Base-by-base conservation (phyloP, 2,329 filamentous ascomycete species). In the Pezicula neosporulosa region DNA sequence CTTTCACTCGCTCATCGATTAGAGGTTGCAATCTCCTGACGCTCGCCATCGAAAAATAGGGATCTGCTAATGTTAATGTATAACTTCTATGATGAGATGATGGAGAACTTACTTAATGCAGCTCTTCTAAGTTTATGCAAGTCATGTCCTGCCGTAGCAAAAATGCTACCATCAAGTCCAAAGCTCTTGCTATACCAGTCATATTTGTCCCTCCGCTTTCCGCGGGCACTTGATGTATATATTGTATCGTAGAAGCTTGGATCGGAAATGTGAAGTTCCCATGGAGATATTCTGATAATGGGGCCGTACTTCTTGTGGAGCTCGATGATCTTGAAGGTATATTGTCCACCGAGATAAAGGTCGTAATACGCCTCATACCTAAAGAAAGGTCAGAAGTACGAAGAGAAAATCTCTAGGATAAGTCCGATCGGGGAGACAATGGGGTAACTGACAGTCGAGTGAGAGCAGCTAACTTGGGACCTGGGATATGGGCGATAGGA, bases 241-340 rank as follows among this genome's bases (percentile, higher is more conserved):
- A 68, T 49, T 3, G 54, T 48, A 33, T 64, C 58, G 41, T 64
- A 63, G 51, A 63, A 65, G 6, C 61, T 58, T 2, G 62, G 59
- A 30, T 68, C 64, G n/a, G 57, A 43, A 38, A 65, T 61, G 41
- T 63, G 62, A 2, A 65, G 65, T 24, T 52, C 50, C 21, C 35
- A 43, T 18, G 50, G 53, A 47, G 66, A 67, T 44, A 68, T 63
- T 2, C 65, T 56, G 4, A 69, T 60, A 27, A 69, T 65, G 4
- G 66, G 66, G 1, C 66, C 65, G 49, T 74, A 75, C 52, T 61
- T 56, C 39, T 68, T 60, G 58, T 75, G 72, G 61, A 76, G 60
- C 47, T 70, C 64, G 39, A 66, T 60, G 30, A 74, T 70, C 53
- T 72, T 67, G 57, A 66, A 71, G 12, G 65, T 72, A 51, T 72